Base-by-base conservation (phyloP, 495 filamentous ascomycete genomes). In the Oidiodendron maius region DNA sequence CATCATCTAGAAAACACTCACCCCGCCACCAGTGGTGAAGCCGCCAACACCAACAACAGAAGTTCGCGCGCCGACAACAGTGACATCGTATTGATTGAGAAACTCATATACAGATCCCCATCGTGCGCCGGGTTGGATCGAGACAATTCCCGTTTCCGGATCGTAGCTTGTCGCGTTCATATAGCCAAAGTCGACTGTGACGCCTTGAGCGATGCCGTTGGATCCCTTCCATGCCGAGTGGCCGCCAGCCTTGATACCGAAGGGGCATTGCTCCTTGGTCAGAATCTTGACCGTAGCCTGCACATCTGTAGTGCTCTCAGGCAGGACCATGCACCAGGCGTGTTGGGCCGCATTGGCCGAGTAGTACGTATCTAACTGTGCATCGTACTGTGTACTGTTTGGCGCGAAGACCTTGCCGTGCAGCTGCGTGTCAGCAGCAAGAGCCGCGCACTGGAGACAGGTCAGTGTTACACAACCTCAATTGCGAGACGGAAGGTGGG, bases 61-160 rank as follows among this genome's bases (percentile, higher is more conserved):
- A 45, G 28, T 10, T 51, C 51, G 37, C n/a, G 30, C 44, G 16
- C 46, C 46, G 12, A 28, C 36, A 30, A 41, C 36, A 12, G 36
- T 49, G 18, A 76, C 71, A n/a, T 66, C 42, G 12, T 57, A 37
- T 61, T 3, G 56, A 4, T 63, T 64, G 5, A 80, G 55, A 40
- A 55, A 61, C 2, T 50, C 30, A 53, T 80, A 81, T 9, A 78
- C 71, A 18, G 73, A 60, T 11, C 39, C 35, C 76, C 76, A 80
- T 52, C 45, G 52, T 30, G 58, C 60, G 20, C 70, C 71, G 11
- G 70, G 61, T 0, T 57, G 70, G 30, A 74, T 65, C 5, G 39
- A 40, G 4, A 50, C 57, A 24, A 56, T 57, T 21, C 58, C 48
- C 11, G 58, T 53, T n/a, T 63, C 36, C 4, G 52, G 25, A 50